Conservation (phyloP, 2,329 filamentous ascomycete species). For the Rhinocladiella mackenziei region DNA sequence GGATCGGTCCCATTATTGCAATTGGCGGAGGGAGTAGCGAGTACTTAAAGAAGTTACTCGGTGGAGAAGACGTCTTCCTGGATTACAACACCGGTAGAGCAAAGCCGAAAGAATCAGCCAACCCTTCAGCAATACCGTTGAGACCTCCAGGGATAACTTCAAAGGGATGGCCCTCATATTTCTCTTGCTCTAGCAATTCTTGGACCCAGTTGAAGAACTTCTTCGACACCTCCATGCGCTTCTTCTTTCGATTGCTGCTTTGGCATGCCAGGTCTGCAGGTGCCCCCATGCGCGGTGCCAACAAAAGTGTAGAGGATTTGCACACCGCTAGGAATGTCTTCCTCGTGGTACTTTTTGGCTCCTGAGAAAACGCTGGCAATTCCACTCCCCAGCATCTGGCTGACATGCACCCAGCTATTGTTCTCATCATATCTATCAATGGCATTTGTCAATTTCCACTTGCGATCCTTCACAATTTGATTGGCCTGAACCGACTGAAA, state of each 20-base stretch:
- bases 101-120: too few relatives aligned
- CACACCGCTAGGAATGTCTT: constrained; percentile 34
- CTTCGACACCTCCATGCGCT: constrained; percentile 35
- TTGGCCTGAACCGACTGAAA: too few relatives aligned
- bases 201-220: constrained; percentile 44
- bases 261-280: constrained; percentile 19
- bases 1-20: constrained; percentile 60
- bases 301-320: constrained; percentile 36
- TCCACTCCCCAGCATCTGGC: constrained; percentile 42
- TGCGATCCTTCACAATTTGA: constrained; percentile 37
- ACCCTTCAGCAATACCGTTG: constrained; percentile 6
- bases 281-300: constrained; percentile 31
- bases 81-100: too few relatives aligned
- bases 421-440: constrained; percentile 57
- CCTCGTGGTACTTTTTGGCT: constrained; percentile 40
- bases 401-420: constrained; percentile 44
- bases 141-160: constrained; percentile 50
- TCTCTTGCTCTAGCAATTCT: constrained; percentile 45
- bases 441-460: constrained; percentile 37
- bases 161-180: constrained; percentile 48
- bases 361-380: constrained; percentile 43
- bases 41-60: constrained; percentile 48
- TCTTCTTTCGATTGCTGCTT: constrained; percentile 27
- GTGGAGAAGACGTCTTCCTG: constrained; percentile 51
- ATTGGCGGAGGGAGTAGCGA: constrained; percentile 54